phyloP scores from a whole-genome alignment of 2,329 filamentous ascomycete species.

The Cryphonectria parasitica region DNA sequence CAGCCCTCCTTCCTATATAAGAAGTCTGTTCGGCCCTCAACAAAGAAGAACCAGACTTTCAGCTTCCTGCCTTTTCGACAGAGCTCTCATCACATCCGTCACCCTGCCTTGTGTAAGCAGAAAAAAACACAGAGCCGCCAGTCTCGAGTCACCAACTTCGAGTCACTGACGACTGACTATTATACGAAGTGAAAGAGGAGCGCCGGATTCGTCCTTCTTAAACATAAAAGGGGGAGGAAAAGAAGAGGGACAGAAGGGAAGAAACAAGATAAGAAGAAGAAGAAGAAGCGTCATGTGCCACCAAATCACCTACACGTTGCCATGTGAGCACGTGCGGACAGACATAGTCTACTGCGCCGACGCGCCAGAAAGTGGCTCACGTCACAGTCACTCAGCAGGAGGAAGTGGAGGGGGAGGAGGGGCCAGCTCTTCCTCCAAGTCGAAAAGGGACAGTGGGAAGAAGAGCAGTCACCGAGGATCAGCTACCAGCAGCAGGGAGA shows the following conservation, averaged over 20 bases:
- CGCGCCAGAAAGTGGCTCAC: conserved; percentile 35
- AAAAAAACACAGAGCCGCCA: not conserved
- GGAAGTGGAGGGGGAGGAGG: not conserved
- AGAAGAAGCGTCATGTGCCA: conserved; percentile 50
- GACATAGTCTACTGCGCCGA: conserved; percentile 50
- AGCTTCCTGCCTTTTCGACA: not conserved
- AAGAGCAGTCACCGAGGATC: conserved; percentile 12
- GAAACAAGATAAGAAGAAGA: not conserved
- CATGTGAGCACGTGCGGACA: conserved; percentile 55
- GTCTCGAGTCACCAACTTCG: not conserved
- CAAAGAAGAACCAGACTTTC: not conserved
- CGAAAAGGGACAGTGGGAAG: conserved; percentile 25
- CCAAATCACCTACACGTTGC: conserved; percentile 53
- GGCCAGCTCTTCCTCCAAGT: conserved; percentile 28
- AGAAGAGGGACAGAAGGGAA: not conserved
- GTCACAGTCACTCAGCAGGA: not conserved
- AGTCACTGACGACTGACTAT: not conserved
- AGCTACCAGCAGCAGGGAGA: conserved; percentile 11
- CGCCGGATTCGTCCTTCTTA: not conserved
- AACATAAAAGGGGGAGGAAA: not conserved
- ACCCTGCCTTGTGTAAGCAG: no score
- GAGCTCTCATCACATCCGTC: not conserved
- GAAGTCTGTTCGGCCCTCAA: not conserved
- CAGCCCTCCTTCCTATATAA: not conserved
- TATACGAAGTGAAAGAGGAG: not conserved